Evolutionary conservation across 208 protist species (phyloP), one percentile per base, ranked within the genome.

Genomic region (Trypanosoma cruzi): DNA sequence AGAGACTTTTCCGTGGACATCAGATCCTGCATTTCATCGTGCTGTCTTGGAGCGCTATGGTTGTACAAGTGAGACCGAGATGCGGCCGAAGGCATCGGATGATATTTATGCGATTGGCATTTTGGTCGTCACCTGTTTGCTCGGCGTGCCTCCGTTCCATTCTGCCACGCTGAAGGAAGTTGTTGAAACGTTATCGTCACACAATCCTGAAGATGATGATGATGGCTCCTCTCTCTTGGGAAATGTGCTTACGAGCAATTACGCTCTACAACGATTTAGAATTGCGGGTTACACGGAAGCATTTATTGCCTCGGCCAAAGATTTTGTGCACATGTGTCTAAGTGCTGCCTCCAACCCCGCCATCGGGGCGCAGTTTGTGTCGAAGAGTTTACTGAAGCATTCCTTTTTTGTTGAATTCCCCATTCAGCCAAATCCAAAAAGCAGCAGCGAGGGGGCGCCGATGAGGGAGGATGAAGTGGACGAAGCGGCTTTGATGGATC

Each of bases 51-150:
- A 64, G 31, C 32, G 52, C 20, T 75, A 68, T 36, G 71, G 71
- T 3, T 70, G 63, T 42, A 36, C 18, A 44, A 22, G 44, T 18
- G 37, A 36, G 24, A 37, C 44, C 14, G 50, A 61, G 34, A 55
- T 67, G 50, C 34, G 24, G 11, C 61, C 81, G 31, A 68, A 64
- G 6, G 31, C 58, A 2, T 57, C 64, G 0, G 90, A 95, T 59
- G 90, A 95, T 72, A 50, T 95, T n/a, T 90, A 93, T 61, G 86
- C 90, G n/a, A 61, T 93, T 16, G 90, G 82, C 42, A 77, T 84
- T 65, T 62, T 93, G 0, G 73, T 77, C 24, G 63, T 93, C 13
- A 55, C 77, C 1, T 76, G 88, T 29, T 63, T 86, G 26, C 8
- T 77, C 11, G 90, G 87, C n/a, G 75, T 86, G 1, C 90, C 90